Evolutionary conservation across 2,329 filamentous ascomycete species (phyloP), one percentile per base, ranked within the genome.

Genomic region (Spiromastix sp.): DNA sequence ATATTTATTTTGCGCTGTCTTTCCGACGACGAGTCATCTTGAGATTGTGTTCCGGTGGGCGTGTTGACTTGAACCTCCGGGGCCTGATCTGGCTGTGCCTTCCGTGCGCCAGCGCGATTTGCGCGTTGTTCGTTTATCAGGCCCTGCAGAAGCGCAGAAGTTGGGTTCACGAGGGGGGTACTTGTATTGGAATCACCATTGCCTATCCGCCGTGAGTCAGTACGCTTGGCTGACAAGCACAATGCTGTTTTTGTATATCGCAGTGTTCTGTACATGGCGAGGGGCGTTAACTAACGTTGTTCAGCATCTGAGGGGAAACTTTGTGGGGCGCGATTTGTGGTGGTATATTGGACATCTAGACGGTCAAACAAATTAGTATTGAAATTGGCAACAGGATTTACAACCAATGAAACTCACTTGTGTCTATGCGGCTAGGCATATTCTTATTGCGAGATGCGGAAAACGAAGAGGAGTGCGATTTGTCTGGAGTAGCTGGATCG

Each of bases 41-140:
- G 53, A 4, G 47, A 43, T n/a, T 44, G 45, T 4, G 50, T 41
- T 7, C 21, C 20, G 16, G 30, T 42, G 36, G 29, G 46, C 38
- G 39, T 25, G 45, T 42, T 32, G 45, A 37, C 3, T 45, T 47
- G 26, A 39, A 37, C 15, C 43, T 44, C 21, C 49, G 51, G 4
- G 51, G 50, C 3, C 46, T 57, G 32, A 39, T 49, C n/a, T 43
- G 47, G 24, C 32, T 33, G 22, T 41, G 41, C 16, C 48, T 48
- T 27, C 48, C 49, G 18, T 37, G 42, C n/a, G 49, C 45, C 8
- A 16, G 48, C 47, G 29, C 59, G 56, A 35, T 50, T 50, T 4
- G 59, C 60, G 9, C 60, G 59, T 35, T 61, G 58, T 42, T 63
- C 60, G 36, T 59, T 60, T 22, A 64, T 48, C 18, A 63, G 41